Percentiles rank a stretch among this genome's conserved stretches.
Evolutionary conservation across 768 basidiomycete species (phyloP).

Genomic region (Termitomyces sp.): DNA sequence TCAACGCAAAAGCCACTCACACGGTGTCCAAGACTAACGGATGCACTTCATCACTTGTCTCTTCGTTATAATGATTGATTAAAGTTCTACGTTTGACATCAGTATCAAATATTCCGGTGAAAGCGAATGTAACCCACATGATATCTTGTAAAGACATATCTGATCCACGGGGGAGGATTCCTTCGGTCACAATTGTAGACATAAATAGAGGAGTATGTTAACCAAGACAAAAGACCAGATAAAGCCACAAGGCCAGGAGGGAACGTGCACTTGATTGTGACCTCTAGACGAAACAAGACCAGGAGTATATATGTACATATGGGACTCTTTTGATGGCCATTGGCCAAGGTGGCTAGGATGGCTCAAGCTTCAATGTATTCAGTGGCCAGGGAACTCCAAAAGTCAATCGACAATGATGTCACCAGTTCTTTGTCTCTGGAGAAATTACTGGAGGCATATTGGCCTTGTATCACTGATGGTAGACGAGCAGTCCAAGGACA

Average conservation of each 20-base stretch:
- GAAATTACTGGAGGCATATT: no score
- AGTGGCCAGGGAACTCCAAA: no score
- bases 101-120: not conserved
- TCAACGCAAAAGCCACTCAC: not conserved
- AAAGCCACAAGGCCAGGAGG: not conserved
- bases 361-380: not conserved
- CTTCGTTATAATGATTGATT: not conserved
- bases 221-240: not conserved
- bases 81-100: not conserved
- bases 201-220: not conserved
- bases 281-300: not conserved
- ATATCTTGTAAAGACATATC: not conserved
- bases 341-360: not conserved
- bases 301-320: not conserved
- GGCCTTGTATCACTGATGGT: no score
- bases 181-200: not conserved
- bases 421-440: no score
- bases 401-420: no score
- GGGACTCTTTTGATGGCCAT: not conserved
- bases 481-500: no score
- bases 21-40: not conserved
- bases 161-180: not conserved
- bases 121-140: not conserved
- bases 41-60: not conserved
- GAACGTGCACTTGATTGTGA: not conserved